Base-by-base conservation (phyloP, 495 filamentous ascomycete genomes). In the Lasiosphaeris hirsuta region DNA sequence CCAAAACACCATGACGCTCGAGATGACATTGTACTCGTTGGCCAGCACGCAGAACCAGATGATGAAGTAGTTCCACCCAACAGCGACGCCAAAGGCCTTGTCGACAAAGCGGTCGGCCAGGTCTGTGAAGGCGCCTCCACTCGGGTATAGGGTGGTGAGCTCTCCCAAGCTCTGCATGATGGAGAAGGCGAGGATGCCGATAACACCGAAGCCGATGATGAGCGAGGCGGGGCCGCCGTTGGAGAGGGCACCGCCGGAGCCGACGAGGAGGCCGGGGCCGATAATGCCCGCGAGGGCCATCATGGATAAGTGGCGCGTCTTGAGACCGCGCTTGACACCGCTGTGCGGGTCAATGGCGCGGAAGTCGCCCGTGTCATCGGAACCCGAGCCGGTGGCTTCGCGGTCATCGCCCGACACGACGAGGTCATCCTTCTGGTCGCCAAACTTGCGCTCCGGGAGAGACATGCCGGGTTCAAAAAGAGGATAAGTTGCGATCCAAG, bases 51-150 rank as follows among this genome's bases (percentile, higher is more conserved):
- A 69, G 58, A 81, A 71, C 87, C 87, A 90, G 56, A 80, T 77
- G 55, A 89, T 80, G 62, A 83, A 84, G 62, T 90, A 90, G 62
- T 89, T 85, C 86, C 87, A 90, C 33, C 90, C 90, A 61, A 96
- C 90, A 38, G 90, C 87, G 58, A 92, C 91, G 37, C 88, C 90
- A 72, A 92, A 83, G 40, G 86, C 86, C 43, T 86, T 84, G 66
- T 90, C 86, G 51, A 90, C 81, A 59, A 92, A 84, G 38, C 88
- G 81, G 54, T 87, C 77, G 19, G 86, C 86, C 40, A 90, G 85
- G 36, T 84, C 69, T 10, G 75, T 77, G 56, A 82, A 75, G 13
- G 81, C 72, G 41, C 79, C 87, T 37, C 85, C 85, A 44, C 84
- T 78, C 9, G 87, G 87, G 59, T 86, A 90, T 59, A 88, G 76